Evolutionary conservation across 1,284 basidiomycete species (phyloP).

Genomic region (Xanthoconium separans): DNA sequence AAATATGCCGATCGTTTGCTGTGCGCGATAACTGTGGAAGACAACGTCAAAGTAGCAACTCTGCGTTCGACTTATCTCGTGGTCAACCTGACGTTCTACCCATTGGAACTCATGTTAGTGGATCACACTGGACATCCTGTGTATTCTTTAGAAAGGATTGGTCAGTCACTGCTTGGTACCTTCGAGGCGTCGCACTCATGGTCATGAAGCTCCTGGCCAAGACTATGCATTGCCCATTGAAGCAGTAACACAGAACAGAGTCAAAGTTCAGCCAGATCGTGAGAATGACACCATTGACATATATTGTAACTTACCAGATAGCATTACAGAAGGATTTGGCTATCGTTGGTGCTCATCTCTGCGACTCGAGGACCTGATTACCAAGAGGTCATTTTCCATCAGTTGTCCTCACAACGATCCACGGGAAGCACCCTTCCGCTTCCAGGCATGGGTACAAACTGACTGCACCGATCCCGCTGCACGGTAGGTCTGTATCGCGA

Average conservation of each 20-base stretch:
- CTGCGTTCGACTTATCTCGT: slow-evolving; percentile 93
- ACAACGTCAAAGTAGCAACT: slow-evolving; percentile 96
- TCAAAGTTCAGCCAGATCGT: slow-evolving; percentile 94
- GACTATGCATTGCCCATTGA: slow-evolving; percentile 92
- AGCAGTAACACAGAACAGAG: slow-evolving; percentile 80
- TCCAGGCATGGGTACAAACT: slow-evolving; percentile 90
- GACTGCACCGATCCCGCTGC: slow-evolving; percentile 65
- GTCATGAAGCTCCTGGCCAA: slow-evolving; percentile 70
- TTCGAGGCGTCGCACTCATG: slow-evolving; percentile 2
- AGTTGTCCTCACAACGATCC: slow-evolving; percentile 84
- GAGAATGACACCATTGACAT: slow-evolving; percentile 33
- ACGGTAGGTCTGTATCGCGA: slow-evolving; percentile 42
- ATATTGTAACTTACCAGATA: slow-evolving; percentile 10
- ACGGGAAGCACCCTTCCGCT: slow-evolving; percentile 90
- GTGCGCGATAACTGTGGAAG: slow-evolving; percentile 88
- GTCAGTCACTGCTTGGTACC: slow-evolving; percentile 39
- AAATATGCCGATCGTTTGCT: slow-evolving; percentile 83
- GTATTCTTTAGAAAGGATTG: slow-evolving; percentile 82
- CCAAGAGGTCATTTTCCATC: slow-evolving; percentile 78
- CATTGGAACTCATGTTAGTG: slow-evolving; percentile 89
- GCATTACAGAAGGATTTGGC: slow-evolving; percentile 80
- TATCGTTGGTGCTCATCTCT: slow-evolving; percentile 93
- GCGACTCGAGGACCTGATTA: slow-evolving; percentile 87
- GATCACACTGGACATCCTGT: slow-evolving; percentile 84
- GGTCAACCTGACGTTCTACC: slow-evolving; percentile 91